phyloP scores from a whole-genome alignment of 2,329 filamentous ascomycete genomes.

The Fusarium chuoi region DNA sequence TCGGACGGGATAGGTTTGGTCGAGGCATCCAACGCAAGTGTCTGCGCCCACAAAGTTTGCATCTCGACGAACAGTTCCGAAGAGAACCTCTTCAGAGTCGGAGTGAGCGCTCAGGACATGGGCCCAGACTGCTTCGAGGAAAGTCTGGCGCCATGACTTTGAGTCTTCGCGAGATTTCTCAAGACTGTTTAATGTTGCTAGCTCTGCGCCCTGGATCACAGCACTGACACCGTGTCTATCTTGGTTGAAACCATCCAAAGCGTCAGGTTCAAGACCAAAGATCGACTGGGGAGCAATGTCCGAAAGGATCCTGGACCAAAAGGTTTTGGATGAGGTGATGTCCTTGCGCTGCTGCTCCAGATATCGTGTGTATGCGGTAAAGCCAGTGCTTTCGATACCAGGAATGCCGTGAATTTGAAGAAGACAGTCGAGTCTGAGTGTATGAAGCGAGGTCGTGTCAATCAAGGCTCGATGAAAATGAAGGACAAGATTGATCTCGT shows the following conservation, averaged over 20 bases:
- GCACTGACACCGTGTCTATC: conserved; percentile 9
- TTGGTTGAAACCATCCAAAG: neutral
- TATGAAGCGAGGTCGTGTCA: neutral
- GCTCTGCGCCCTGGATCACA: neutral
- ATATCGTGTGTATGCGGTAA: neutral
- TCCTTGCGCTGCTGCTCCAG: neutral
- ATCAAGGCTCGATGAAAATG: conserved; percentile 5
- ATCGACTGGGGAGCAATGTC: neutral
- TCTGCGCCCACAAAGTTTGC: neutral
- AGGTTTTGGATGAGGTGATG: neutral
- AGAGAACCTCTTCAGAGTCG: neutral
- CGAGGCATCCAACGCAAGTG: conserved; percentile 6
- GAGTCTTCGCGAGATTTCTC: neutral
- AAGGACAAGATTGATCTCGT: neutral
- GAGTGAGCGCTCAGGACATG: neutral
- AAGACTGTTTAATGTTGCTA: neutral
- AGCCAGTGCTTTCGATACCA: conserved; percentile 4
- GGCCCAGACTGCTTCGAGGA: conserved; percentile 1
- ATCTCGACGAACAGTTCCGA: conserved; percentile 8
- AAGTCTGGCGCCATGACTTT: neutral
- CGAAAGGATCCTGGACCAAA: neutral
- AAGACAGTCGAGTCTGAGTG: neutral
- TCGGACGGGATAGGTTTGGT: conserved; percentile 1
- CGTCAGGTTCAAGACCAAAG: neutral
- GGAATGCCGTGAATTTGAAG: conserved; percentile 5